Conservation (phyloP, 228 moss, liverwort and hornwort genomes). For the Sphagnum magellanicum region DNA sequence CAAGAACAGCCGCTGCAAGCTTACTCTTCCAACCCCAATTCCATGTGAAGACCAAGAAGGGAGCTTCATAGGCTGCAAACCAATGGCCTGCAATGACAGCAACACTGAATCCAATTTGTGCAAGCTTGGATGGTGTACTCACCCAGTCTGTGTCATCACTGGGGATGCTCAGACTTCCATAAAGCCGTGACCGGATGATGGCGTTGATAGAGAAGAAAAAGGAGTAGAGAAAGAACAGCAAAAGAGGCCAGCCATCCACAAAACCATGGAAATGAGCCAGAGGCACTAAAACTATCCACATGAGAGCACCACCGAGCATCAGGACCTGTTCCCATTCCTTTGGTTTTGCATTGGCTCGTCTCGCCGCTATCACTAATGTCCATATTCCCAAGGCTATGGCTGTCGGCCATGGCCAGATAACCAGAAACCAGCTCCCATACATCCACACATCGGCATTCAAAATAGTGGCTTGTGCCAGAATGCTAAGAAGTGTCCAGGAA, state of each 20-base stretch:
- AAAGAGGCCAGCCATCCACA: slow-evolving; percentile 80
- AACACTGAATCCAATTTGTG: slow-evolving; percentile 56
- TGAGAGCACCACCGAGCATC: slow-evolving; percentile 51
- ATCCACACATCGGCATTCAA: slow-evolving; percentile 60
- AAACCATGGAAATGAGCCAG: slow-evolving; percentile 64
- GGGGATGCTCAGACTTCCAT: slow-evolving; percentile 52
- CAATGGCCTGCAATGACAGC: slow-evolving; percentile 74
- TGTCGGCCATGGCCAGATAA: slow-evolving; percentile 82
- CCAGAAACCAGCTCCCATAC: slow-evolving; percentile 73
- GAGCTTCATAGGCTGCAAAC: slow-evolving; percentile 76
- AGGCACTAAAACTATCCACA: slow-evolving; percentile 88
- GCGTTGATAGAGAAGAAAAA: slow-evolving; percentile 79
- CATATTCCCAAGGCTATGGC: slow-evolving; percentile 51
- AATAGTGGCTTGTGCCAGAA: slow-evolving; percentile 30
- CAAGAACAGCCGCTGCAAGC: slow-evolving; percentile 41
- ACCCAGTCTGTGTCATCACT: slow-evolving; percentile 64
- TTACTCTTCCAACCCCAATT: slow-evolving; percentile 64
- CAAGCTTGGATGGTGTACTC: slow-evolving; percentile 33
- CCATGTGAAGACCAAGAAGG: slow-evolving; percentile 56
- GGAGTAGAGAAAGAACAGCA: slow-evolving; percentile 49
- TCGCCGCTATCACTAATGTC: slow-evolving; percentile 42
- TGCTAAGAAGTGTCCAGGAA: slow-evolving; percentile 28
- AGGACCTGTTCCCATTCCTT: slow-evolving; percentile 75
- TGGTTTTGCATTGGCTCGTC: slow-evolving; percentile 45
- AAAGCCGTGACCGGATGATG: slow-evolving; percentile 60